Conservation (phyloP, 768 basidiomycete species). For the Hemileccinum impolitum region DNA sequence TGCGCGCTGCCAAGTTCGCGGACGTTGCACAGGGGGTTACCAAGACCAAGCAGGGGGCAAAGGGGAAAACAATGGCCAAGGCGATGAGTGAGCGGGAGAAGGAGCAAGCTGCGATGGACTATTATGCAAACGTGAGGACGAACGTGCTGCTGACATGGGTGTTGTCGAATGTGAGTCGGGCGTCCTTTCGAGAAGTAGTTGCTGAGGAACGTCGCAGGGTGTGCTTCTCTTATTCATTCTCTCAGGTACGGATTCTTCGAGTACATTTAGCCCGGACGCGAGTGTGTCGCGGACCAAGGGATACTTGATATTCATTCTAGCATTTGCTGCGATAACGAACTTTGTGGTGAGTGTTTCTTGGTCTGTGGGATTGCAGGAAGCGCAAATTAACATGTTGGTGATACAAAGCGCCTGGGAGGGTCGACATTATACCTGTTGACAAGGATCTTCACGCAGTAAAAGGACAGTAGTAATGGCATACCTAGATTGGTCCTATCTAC, state of each 20-base stretch:
- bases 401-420: constrained; percentile 50
- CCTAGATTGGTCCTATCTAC: constrained; percentile 4
- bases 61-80: constrained; percentile 16
- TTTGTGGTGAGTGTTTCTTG: constrained; percentile 41
- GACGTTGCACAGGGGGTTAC: constrained; percentile 8
- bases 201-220: constrained; percentile 40
- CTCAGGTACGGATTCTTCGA: constrained; percentile 50
- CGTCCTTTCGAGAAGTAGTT: neutral
- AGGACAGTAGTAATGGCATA: neutral
- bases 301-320: constrained; percentile 78
- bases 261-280: constrained; percentile 53
- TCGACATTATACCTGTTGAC: constrained; percentile 54
- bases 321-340: constrained; percentile 79
- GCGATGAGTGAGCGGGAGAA: constrained; percentile 51
- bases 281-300: constrained; percentile 59
- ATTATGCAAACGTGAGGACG: constrained; percentile 84
- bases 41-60: constrained; percentile 9
- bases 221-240: constrained; percentile 68
- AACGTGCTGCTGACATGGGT: constrained; percentile 83
- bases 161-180: constrained; percentile 66
- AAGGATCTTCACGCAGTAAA: constrained; percentile 49
- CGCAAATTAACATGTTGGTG: neutral
- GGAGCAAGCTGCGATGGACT: constrained; percentile 75
- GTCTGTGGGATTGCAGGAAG: neutral
- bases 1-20: constrained; percentile 52